Percentiles rank a stretch among this genome's conserved stretches.
phyloP scores from a whole-genome alignment of 208 protist genomes.

The Angomonas desouzai region DNA sequence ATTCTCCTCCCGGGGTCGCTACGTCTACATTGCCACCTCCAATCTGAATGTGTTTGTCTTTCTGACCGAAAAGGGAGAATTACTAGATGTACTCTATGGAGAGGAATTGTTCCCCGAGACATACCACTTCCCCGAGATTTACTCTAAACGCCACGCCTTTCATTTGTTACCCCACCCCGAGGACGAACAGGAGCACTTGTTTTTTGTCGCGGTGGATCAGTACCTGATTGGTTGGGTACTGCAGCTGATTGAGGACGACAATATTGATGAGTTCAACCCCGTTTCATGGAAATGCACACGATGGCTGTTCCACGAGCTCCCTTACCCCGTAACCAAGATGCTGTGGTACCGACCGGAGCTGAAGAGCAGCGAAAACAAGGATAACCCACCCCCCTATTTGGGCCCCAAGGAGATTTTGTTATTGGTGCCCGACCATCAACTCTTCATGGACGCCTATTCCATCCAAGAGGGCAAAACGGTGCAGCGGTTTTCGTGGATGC shows the following conservation, averaged over 20 bases:
- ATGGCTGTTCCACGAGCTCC: background rate
- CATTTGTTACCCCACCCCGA: constrained; percentile 5
- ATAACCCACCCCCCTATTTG: background rate
- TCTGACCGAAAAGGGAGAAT: constrained; percentile 51
- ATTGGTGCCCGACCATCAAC: background rate
- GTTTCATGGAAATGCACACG: background rate
- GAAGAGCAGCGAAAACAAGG: background rate
- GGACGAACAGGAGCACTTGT: background rate
- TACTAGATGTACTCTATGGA: constrained; percentile 38
- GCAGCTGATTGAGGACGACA: constrained; percentile 3
- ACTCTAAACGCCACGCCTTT: background rate
- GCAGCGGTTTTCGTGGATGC: background rate
- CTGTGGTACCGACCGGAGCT: background rate
- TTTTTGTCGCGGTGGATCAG: background rate
- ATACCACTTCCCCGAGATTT: constrained; percentile 1
- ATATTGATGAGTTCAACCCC: background rate
- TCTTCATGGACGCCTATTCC: background rate
- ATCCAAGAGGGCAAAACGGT: background rate
- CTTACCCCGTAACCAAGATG: background rate
- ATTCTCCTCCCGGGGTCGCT: constrained; percentile 74
- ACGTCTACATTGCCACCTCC: constrained; percentile 57
- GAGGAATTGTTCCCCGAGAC: constrained; percentile 24
- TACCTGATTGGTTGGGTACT: constrained; percentile 2
- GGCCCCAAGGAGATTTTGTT: background rate
- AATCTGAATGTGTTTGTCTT: constrained; percentile 61